These are phyloP conservation scores for Lyophyllum atratum DNA, from an alignment of 768 basidiomycete species.

Conservation along the genomic window DNA sequence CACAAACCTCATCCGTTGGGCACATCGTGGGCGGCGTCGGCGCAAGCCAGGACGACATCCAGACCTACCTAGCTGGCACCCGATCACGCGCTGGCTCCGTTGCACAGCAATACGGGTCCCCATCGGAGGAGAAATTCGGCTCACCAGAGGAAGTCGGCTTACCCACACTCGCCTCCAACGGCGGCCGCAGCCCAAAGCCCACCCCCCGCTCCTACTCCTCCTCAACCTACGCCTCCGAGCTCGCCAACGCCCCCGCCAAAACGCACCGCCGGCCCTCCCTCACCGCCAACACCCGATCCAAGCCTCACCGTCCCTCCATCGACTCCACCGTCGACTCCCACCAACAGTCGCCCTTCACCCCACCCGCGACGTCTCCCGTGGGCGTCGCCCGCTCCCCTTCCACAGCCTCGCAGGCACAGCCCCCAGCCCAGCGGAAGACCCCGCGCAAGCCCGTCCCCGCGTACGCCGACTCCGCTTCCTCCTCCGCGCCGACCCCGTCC, in stretches of 20 bases:
- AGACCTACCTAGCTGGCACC: neutral
- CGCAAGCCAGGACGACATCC: slow-evolving; percentile 10
- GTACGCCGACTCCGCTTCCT: slow-evolving; percentile 9
- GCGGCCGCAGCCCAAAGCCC: neutral
- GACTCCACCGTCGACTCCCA: slow-evolving; percentile 6
- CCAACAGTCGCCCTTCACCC: slow-evolving; percentile 6
- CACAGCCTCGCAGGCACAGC: neutral
- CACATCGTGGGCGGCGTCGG: neutral
- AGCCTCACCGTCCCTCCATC: slow-evolving; percentile 5
- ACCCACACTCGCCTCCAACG: neutral
- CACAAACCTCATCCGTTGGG: slow-evolving; percentile 5
- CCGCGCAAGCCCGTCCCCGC: slow-evolving; percentile 23
- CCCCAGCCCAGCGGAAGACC: slow-evolving; percentile 9
- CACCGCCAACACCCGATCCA: slow-evolving; percentile 1
- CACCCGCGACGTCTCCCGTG: slow-evolving; percentile 1
- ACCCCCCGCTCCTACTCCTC: slow-evolving; percentile 4
- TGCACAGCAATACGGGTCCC: slow-evolving; percentile 4
- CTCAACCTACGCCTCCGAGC: neutral
- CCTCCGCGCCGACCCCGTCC: neutral
- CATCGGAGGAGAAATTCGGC: slow-evolving; percentile 19
- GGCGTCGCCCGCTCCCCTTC: neutral
- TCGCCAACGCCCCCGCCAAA: neutral
- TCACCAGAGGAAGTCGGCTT: slow-evolving; percentile 12
- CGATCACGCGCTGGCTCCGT: slow-evolving; percentile 10
- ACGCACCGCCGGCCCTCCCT: neutral